Percentiles rank a stretch among this genome's conserved stretches.
Conservation (phyloP, 2,329 filamentous ascomycete genomes). For the Ophiostoma piceae region DNA sequence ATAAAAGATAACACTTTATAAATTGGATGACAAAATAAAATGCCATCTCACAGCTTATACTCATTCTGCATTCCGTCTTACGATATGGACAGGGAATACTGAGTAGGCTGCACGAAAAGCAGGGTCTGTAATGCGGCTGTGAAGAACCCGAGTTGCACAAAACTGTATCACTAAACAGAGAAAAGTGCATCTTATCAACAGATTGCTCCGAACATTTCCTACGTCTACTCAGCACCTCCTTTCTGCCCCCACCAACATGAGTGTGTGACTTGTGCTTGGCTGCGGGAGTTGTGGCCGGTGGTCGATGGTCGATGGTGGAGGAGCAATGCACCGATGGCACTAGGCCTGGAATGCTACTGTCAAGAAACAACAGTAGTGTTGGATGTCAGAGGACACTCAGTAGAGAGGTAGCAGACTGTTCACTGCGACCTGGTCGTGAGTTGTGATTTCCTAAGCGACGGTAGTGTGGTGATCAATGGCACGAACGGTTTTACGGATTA, state of each 20-base stretch:
- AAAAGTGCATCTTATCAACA: not conserved
- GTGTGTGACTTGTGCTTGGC: not conserved
- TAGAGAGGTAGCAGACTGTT: not conserved
- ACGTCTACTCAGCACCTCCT: no score
- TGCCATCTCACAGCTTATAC: not conserved
- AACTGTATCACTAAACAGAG: not conserved
- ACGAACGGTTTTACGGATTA: not conserved
- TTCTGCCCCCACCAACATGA: not conserved
- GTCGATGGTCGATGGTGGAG: slow-evolving; percentile 3
- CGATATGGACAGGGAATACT: not conserved
- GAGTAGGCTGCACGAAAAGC: not conserved
- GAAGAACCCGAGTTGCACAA: slow-evolving; percentile 14
- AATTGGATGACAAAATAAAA: no score
- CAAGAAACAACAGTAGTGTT: not conserved
- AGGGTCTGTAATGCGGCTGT: slow-evolving; percentile 15
- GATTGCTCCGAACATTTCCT: not conserved
- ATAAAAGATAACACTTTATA: no score
- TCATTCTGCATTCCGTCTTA: not conserved
- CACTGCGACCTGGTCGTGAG: not conserved
- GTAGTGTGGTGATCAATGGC: not conserved
- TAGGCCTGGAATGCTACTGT: slow-evolving; percentile 12
- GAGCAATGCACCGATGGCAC: slow-evolving; percentile 12
- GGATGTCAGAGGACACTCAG: not conserved
- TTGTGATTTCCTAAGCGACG: not conserved
- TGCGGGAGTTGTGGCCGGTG: not conserved